These are phyloP conservation scores for Plenodomus biglobosus DNA, from an alignment of 2,329 filamentous ascomycete genomes.

Conservation along the genomic window DNA sequence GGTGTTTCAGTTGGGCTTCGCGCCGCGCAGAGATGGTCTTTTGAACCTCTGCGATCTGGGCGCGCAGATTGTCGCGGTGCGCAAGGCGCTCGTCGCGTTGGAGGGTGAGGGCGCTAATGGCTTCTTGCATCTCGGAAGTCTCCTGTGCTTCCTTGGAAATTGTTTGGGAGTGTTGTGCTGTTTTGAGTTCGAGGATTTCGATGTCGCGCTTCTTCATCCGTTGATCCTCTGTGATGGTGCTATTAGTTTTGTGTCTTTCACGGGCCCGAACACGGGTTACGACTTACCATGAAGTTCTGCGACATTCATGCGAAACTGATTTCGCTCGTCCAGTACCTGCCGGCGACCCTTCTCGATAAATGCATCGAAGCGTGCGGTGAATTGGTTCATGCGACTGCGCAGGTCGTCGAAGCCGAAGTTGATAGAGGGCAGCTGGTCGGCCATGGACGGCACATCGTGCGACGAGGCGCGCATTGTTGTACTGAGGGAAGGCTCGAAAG, in stretches of 20 bases:
- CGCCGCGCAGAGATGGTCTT: conserved; percentile 68
- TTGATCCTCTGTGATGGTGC: conserved; percentile 81
- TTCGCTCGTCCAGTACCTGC: conserved; percentile 86
- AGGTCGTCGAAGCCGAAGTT: conserved; percentile 97
- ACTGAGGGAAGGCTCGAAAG: conserved; percentile 71
- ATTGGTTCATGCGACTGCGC: conserved; percentile 91
- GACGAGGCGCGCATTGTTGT: conserved; percentile 63
- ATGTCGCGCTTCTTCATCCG: conserved; percentile 87
- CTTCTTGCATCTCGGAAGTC: conserved; percentile 64
- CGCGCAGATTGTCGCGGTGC: conserved; percentile 58
- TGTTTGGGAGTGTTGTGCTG: conserved; percentile 69
- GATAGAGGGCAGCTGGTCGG: conserved; percentile 79
- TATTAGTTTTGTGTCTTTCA: conserved; percentile 2
- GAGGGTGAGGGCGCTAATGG: conserved; percentile 58
- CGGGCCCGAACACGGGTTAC: not conserved
- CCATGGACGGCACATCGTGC: conserved; percentile 65
- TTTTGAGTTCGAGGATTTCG: conserved; percentile 75
- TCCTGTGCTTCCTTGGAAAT: conserved; percentile 77
- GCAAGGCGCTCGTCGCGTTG: conserved; percentile 59
- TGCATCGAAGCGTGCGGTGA: conserved; percentile 84
- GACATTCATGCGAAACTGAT: conserved; percentile 87
- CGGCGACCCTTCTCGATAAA: conserved; percentile 93
- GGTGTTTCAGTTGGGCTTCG: conserved; percentile 71
- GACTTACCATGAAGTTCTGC: conserved; percentile 81
- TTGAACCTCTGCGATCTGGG: conserved; percentile 66